These are phyloP conservation scores for Serendipita sp. DNA, from an alignment of 768 basidiomycete genomes.

Conservation along the genomic window DNA sequence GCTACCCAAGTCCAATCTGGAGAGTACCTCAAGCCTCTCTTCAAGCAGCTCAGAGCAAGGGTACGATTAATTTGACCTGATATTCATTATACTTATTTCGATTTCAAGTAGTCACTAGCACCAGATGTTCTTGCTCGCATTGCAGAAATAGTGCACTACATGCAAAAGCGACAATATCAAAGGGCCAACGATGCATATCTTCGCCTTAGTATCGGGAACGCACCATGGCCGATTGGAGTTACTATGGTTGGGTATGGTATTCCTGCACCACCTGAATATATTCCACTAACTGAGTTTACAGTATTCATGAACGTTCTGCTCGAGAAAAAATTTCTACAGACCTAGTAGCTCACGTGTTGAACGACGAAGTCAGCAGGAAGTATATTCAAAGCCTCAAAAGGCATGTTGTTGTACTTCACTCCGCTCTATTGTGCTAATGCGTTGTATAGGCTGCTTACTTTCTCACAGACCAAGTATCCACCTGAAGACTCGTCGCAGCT, in stretches of 20 bases:
- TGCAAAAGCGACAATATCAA: slow-evolving; percentile 94
- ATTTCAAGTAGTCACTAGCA: slow-evolving; percentile 40
- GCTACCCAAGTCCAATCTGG: slow-evolving; percentile 93
- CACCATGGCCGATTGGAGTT: slow-evolving; percentile 99
- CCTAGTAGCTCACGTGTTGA: slow-evolving; percentile 94
- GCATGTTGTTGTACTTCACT: slow-evolving; percentile 26
- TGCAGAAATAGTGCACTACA: slow-evolving; percentile 88
- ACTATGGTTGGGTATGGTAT: slow-evolving; percentile 88
- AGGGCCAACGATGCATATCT: slow-evolving; percentile 94
- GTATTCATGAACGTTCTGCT: slow-evolving; percentile 95
- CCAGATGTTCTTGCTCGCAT: slow-evolving; percentile 71
- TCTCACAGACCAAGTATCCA: slow-evolving; percentile 91
- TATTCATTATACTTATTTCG: background rate
- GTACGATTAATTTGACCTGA: slow-evolving; percentile 30
- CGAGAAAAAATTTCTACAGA: slow-evolving; percentile 96
- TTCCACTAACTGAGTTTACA: slow-evolving; percentile 17
- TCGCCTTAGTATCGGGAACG: slow-evolving; percentile 92
- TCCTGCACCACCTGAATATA: background rate
- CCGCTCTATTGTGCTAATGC: background rate
- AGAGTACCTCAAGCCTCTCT: slow-evolving; percentile 91
- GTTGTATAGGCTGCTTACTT: slow-evolving; percentile 62
- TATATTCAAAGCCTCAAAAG: slow-evolving; percentile 96
- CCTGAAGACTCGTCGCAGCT: slow-evolving; percentile 82
- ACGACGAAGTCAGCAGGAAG: slow-evolving; percentile 97
- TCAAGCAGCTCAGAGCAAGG: slow-evolving; percentile 75